Base-by-base conservation (phyloP, 148 eudicot genomes). In the Drosera capensis region DNA sequence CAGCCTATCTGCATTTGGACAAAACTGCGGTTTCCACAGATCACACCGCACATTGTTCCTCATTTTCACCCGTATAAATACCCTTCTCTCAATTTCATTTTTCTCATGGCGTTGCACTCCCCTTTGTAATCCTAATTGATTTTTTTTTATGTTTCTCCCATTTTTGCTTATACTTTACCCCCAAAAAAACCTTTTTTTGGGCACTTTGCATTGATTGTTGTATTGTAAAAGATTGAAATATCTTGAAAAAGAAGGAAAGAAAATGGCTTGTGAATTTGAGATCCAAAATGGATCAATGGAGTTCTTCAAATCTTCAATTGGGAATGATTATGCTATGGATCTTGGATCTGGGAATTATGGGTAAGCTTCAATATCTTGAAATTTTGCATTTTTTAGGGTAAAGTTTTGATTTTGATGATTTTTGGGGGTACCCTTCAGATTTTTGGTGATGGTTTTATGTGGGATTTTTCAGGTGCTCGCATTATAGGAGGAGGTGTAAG, bases 401-500 rank as follows among this genome's bases (percentile, higher is more conserved):
- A n/a, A n/a, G n/a, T n/a, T n/a, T n/a, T n/a, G n/a, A n/a, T n/a
- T n/a, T n/a, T n/a, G n/a, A n/a, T n/a, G n/a, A n/a, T n/a, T n/a
- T n/a, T n/a, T n/a, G n/a, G n/a, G n/a, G n/a, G n/a, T n/a, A n/a
- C n/a, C n/a, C n/a, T n/a, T n/a, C n/a, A n/a, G n/a, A n/a, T n/a
- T n/a, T n/a, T n/a, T n/a, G n/a, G n/a, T n/a, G n/a, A n/a, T n/a
- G n/a, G n/a, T n/a, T n/a, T n/a, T n/a, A n/a, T n/a, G n/a, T n/a
- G 11, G 11, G n/a, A 34, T 34, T 34, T 5, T 4, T 5, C 2
- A 84, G 95, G 55, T 84, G 95, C 52, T 43, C 54, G 46, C 95
- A 85, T 72, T 77, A 77, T 52, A 62, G 43, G 44, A 74, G 95
- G 54, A 85, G 66, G 55, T 85, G 95, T 63, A 77, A 71, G 65